phyloP scores from a whole-genome alignment of 371 early-diverging fungal species.

The Rhizopus stolonifer region DNA sequence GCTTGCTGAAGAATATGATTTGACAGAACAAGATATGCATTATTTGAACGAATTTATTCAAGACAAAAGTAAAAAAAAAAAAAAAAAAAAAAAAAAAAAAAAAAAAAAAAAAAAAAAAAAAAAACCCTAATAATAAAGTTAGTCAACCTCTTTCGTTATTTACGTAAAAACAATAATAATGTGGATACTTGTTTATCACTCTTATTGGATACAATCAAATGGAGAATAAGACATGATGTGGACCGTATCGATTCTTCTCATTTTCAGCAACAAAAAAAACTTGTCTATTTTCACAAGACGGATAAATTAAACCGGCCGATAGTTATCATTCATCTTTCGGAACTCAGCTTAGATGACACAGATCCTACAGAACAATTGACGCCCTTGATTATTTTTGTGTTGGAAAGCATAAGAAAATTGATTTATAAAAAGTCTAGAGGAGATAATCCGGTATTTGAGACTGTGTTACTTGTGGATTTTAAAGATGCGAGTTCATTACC shows the following conservation, averaged over 20 bases:
- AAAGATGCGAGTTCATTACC: conserved; percentile 38
- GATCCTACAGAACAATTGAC: conserved; percentile 26
- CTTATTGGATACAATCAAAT: conserved; percentile 39
- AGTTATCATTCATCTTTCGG: conserved; percentile 30
- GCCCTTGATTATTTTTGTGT: conserved; percentile 37
- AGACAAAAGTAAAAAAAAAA: conserved; percentile 29
- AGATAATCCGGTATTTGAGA: conserved; percentile 30
- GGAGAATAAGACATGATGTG: conserved; percentile 37
- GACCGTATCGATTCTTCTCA: conserved; percentile 17
- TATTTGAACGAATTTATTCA: conserved; percentile 36
- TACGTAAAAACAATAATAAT: conserved; percentile 36
- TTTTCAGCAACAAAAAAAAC: conserved; percentile 14
- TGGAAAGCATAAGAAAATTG: conserved; percentile 38
- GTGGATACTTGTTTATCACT: conserved; percentile 36
- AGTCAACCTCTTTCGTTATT: conserved; percentile 47
- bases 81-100: no score
- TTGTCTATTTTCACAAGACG: conserved; percentile 39
- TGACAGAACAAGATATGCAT: conserved; percentile 23
- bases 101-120: no score
- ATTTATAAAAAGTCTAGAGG: conserved; percentile 22
- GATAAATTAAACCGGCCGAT: conserved; percentile 40
- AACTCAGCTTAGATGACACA: conserved; percentile 22
- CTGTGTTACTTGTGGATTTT: conserved; percentile 38
- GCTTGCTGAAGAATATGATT: conserved; percentile 35
- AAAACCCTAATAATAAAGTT: no score